Conservation (phyloP, 75 land plant species). For the Pseudotsuga menziesii region DNA sequence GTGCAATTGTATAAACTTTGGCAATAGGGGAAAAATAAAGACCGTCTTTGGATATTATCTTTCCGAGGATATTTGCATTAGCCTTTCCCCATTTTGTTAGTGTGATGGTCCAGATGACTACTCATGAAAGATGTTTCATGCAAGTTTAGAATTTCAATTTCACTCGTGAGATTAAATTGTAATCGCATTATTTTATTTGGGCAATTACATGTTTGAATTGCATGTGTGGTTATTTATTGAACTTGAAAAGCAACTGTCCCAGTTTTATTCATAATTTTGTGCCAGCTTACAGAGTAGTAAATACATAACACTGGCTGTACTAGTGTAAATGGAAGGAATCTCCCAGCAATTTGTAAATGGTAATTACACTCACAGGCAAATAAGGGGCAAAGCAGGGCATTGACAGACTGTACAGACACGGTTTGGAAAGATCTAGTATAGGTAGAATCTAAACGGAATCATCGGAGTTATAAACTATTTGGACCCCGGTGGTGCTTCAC, state of each 20-base stretch:
- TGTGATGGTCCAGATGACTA: too few relatives aligned
- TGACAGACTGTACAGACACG: background rate
- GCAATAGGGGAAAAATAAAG: too few relatives aligned
- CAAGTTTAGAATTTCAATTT: too few relatives aligned
- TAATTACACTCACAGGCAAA: background rate
- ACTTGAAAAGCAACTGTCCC: background rate
- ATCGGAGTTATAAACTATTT: background rate
- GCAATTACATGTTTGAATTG: too few relatives aligned
- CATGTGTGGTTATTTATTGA: too few relatives aligned
- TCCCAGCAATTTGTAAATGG: background rate
- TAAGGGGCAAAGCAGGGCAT: background rate
- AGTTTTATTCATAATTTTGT: background rate
- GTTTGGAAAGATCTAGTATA: background rate
- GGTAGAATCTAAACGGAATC: background rate
- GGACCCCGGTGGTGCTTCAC: slow-evolving; percentile 7
- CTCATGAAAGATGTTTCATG: too few relatives aligned
- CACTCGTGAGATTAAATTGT: too few relatives aligned
- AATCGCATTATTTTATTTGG: too few relatives aligned
- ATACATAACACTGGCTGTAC: background rate
- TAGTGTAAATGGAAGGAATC: background rate
- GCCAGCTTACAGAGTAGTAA: background rate
- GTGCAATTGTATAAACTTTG: too few relatives aligned
- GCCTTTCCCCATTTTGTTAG: too few relatives aligned
- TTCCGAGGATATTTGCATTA: too few relatives aligned
- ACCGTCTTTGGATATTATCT: too few relatives aligned